Percentiles rank a stretch among this genome's conserved stretches.
phyloP scores from a whole-genome alignment of 2,329 filamentous ascomycete genomes.

The Cladophialophora immunda region DNA sequence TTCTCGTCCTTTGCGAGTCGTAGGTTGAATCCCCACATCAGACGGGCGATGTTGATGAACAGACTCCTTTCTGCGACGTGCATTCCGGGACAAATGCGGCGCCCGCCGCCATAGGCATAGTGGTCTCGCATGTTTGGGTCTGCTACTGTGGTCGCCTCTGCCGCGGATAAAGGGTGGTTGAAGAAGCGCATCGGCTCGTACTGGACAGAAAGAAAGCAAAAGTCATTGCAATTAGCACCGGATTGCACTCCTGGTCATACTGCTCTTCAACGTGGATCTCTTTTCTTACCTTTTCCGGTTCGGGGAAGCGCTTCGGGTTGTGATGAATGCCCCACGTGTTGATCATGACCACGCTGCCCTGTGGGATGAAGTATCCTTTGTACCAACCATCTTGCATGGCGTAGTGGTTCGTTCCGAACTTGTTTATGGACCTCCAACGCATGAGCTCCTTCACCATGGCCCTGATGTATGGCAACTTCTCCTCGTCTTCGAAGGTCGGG shows the following conservation, averaged over 20 bases:
- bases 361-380: constrained; percentile 59
- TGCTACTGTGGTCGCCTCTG: constrained; percentile 44
- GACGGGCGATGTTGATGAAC: constrained; percentile 54
- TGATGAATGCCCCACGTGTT: constrained; percentile 58
- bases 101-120: constrained; percentile 59
- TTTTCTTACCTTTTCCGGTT: neutral
- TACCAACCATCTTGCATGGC: constrained; percentile 59
- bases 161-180: constrained; percentile 41
- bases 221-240: neutral
- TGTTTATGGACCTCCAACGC: constrained; percentile 45
- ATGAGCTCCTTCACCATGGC: constrained; percentile 66
- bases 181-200: constrained; percentile 48
- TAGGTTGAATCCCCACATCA: constrained; percentile 63
- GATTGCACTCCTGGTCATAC: too few species aligned
- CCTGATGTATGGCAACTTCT: constrained; percentile 61
- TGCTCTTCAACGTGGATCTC: too few species aligned
- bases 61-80: constrained; percentile 63
- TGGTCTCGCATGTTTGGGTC: constrained; percentile 50
- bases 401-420: constrained; percentile 57
- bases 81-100: constrained; percentile 47
- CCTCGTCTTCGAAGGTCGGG: constrained; percentile 59
- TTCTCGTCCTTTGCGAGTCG: constrained; percentile 10
- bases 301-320: constrained; percentile 44
- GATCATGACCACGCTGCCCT: constrained; percentile 54
- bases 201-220: neutral